A percentile compares a stretch with the other conserved stretches of the same genome.
Conservation (phyloP, 139 green algal genomes). For the Picochlorum costavermella region DNA sequence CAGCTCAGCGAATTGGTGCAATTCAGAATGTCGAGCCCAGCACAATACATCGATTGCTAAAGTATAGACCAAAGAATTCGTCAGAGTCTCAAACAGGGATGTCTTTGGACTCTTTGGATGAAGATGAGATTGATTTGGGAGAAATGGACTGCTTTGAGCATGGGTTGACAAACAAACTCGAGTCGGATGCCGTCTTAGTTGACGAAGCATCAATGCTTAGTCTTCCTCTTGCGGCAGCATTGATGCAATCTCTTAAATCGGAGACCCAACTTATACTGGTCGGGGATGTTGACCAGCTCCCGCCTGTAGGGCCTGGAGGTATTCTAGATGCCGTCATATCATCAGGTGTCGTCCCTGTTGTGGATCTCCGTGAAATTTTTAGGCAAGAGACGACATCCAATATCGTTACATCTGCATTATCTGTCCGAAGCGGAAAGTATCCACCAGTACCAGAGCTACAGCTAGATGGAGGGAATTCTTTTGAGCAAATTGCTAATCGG, state of each 20-base stretch:
- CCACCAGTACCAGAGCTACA: slow-evolving; percentile 1
- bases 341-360: slow-evolving; percentile 36
- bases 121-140: slow-evolving; percentile 7
- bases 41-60: slow-evolving; percentile 67
- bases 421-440: slow-evolving; percentile 42
- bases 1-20: slow-evolving; percentile 47
- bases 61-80: slow-evolving; percentile 25
- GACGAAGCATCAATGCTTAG: slow-evolving; percentile 82
- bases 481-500: not conserved
- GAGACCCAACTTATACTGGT: slow-evolving; percentile 61
- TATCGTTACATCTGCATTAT: slow-evolving; percentile 62
- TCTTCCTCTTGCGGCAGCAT: slow-evolving; percentile 51
- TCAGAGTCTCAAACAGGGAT: not conserved
- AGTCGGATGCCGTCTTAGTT: slow-evolving; percentile 50
- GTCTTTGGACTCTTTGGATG: slow-evolving; percentile 5
- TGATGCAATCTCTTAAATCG: slow-evolving; percentile 48
- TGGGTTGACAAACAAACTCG: slow-evolving; percentile 22
- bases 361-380: slow-evolving; percentile 67
- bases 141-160: not conserved
- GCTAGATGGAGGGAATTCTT: not conserved
- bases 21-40: slow-evolving; percentile 19
- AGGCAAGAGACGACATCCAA: slow-evolving; percentile 34
- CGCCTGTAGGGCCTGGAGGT: slow-evolving; percentile 56
- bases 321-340: slow-evolving; percentile 45
- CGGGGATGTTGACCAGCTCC: slow-evolving; percentile 82